Evolutionary conservation across 140 eudicot species (phyloP).

Genomic region (Ambrosia hybrid): DNA sequence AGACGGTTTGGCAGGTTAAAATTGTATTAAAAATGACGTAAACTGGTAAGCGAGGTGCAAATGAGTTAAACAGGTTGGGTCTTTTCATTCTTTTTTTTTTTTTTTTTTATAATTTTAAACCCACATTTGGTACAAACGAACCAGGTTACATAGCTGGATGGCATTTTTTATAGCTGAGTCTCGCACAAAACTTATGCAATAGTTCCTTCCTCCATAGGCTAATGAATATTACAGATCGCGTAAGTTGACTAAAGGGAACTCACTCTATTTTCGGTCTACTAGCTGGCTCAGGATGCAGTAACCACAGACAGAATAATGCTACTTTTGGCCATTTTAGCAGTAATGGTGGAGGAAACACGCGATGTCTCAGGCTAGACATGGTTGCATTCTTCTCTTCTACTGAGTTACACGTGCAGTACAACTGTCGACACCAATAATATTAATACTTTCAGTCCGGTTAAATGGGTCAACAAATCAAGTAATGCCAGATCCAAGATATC

Average conservation of each 20-base stretch:
- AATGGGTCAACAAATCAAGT: neutral
- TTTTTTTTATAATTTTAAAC: neutral
- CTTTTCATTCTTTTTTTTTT: neutral
- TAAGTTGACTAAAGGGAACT: constrained; percentile 7
- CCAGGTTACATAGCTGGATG: too few species aligned
- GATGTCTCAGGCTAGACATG: constrained; percentile 82
- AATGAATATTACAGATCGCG: too few species aligned
- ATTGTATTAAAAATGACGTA: neutral
- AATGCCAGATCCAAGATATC: neutral
- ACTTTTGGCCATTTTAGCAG: constrained; percentile 92
- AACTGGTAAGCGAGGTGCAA: neutral
- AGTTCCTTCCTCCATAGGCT: too few species aligned
- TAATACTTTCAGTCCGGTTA: constrained; percentile 6
- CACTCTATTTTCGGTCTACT: constrained; percentile 82
- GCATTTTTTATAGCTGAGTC: too few species aligned
- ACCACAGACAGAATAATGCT: constrained; percentile 91
- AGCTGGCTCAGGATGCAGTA: constrained; percentile 85
- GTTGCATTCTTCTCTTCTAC: constrained; percentile 70
- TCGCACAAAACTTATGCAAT: too few species aligned
- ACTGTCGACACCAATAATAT: constrained; percentile 43
- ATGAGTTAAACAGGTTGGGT: neutral
- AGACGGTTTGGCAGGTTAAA: neutral
- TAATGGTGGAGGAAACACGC: constrained; percentile 87
- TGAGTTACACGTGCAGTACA: constrained; percentile 71
- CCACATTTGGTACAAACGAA: neutral